phyloP scores from a whole-genome alignment of 2,329 filamentous ascomycete species.

The Cercospora brassicicola region DNA sequence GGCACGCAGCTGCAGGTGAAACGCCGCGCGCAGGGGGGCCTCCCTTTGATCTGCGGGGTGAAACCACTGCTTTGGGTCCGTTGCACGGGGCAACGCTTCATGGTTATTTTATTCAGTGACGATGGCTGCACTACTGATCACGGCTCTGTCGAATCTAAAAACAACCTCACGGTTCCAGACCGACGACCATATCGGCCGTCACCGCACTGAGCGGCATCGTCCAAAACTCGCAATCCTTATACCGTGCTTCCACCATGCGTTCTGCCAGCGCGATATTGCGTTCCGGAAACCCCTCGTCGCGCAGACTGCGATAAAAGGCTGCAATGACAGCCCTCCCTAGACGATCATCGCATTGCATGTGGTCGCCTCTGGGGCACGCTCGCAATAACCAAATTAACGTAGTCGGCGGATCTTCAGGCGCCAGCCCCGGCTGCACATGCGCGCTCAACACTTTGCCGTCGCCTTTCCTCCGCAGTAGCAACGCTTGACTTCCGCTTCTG shows the following conservation, averaged over 20 bases:
- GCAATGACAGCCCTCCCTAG: conserved; percentile 13
- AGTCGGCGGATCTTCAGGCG: conserved; percentile 24
- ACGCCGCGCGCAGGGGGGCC: neutral
- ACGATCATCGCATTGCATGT: neutral
- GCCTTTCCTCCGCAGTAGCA: conserved; percentile 22
- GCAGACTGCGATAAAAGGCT: conserved; percentile 28
- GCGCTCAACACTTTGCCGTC: conserved; percentile 20
- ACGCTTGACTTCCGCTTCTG: conserved; percentile 25
- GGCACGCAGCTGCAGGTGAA: neutral
- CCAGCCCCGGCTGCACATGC: conserved; percentile 30
- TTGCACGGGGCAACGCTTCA: neutral
- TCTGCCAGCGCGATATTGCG: conserved; percentile 28
- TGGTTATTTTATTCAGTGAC: neutral
- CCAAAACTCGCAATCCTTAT: conserved; percentile 18
- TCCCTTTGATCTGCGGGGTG: neutral
- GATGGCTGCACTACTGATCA: neutral
- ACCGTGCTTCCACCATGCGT: conserved; percentile 21
- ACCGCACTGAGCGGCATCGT: conserved; percentile 23
- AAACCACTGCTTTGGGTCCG: neutral
- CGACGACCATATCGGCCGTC: conserved; percentile 24
- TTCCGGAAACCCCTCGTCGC: conserved; percentile 29
- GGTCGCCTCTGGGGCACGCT: conserved; percentile 18
- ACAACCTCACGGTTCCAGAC: conserved; percentile 17
- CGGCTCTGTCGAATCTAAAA: neutral
- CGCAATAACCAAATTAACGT: conserved; percentile 30